Evolutionary conservation across 768 basidiomycete genomes (phyloP).

Genomic region (Exidia glandulosa): DNA sequence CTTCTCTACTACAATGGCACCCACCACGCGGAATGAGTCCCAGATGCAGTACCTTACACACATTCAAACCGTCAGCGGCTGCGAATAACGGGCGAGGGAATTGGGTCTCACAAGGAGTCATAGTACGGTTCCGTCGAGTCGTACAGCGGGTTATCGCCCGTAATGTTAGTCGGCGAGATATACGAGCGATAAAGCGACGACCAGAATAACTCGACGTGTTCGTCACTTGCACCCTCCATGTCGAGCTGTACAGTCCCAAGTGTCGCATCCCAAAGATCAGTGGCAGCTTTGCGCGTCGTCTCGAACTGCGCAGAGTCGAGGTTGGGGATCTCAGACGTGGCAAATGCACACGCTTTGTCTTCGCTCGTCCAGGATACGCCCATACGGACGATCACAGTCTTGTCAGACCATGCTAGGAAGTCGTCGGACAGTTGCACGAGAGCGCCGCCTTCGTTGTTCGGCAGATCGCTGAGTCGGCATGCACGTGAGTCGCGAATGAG

Average conservation of each 20-base stretch:
- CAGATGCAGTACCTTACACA: constrained; percentile 14
- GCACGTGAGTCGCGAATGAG: not conserved
- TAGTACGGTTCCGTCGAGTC: constrained; percentile 15
- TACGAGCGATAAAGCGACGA: constrained; percentile 35
- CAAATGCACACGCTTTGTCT: constrained; percentile 8
- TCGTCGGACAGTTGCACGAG: not conserved
- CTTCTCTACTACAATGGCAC: not conserved
- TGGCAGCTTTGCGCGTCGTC: constrained; percentile 1
- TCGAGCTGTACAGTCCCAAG: not conserved
- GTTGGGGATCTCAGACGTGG: constrained; percentile 7
- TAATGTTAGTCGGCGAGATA: constrained; percentile 34
- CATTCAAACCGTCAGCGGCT: not conserved
- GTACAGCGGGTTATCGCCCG: constrained; percentile 18
- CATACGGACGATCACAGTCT: constrained; percentile 4
- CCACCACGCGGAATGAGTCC: constrained; percentile 3
- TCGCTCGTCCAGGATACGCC: constrained; percentile 9
- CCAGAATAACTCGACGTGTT: not conserved
- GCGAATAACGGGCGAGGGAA: not conserved
- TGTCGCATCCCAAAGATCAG: not conserved
- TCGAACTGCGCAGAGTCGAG: constrained; percentile 4
- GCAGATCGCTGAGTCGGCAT: not conserved
- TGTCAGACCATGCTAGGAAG: not conserved
- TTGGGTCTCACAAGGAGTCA: constrained; percentile 13
- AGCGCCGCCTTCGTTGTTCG: not conserved
- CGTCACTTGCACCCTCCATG: not conserved